Evolutionary conservation across 805 yeast species (phyloP), one percentile per base, ranked within the genome.

Genomic region (Candida oleophila): DNA sequence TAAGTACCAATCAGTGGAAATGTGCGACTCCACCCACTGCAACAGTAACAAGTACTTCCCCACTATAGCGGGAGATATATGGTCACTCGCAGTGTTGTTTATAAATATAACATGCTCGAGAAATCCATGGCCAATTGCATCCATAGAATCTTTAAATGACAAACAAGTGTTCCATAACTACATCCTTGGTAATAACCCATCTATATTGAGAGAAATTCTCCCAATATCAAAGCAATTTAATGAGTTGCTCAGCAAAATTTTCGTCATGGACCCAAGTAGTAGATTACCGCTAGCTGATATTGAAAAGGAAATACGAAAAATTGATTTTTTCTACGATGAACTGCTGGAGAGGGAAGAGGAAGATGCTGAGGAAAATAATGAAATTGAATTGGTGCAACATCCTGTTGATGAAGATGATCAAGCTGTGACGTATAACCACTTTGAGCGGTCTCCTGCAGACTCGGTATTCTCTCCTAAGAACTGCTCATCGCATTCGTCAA

Each of bases 121-220:
- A 62, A 91, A 90, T 57, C 96, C 97, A 22, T 90, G 97, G 97
- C 79, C 88, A 43, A 82, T 84, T 54, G 95, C 96, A 9, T 77
- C 85, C 44, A 68, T 80, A 35, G 43, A 41, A 9, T 76, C 77
- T 38, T 89, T 84, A 56, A 67, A 76, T 35, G 47, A 44, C 22
- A 64, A 62, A 38, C 65, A 63, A 37, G 76, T 95, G 0, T 90
- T 86, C 65, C 71, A 71, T 49, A 83, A 82, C 21, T 91, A 77
- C 62, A 71, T 81, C 32, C 69, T 76, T 42, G 18, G 18, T 15
- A 80, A 82, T 51, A 74, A 81, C 11, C 56, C 52, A 38, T 57
- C 64, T 9, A 76, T 89, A 3, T 68, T 90, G 46, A 65, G 73
- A 57, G 76, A 78, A 45, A 89, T 90, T 25, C 68, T 90, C 52